phyloP scores from a whole-genome alignment of 129 eudicot genomes.

The Solidago caesia region DNA sequence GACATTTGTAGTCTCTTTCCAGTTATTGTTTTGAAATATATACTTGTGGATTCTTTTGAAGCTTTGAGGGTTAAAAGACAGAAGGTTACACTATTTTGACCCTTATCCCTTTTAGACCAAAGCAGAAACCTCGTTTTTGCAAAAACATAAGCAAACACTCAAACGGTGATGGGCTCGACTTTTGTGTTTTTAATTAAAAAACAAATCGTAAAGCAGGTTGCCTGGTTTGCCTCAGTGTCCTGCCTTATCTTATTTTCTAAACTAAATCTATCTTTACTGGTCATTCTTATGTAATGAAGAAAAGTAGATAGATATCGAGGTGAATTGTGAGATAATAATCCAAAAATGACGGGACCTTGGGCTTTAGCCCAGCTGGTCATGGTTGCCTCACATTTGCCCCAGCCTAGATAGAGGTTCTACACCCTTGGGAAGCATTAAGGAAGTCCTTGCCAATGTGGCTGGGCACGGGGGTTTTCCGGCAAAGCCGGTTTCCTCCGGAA shows the following conservation, averaged over 20 bases:
- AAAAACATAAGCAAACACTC: constrained; percentile 6
- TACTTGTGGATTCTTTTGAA: background rate
- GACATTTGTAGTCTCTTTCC: background rate
- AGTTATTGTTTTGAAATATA: background rate
- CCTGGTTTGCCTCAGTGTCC: too few relatives aligned
- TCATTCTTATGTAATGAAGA: too few relatives aligned
- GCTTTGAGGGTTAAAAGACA: background rate
- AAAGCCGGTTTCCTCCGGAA: too few relatives aligned
- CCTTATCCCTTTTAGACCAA: background rate
- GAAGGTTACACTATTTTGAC: constrained; percentile 7
- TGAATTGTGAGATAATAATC: background rate
- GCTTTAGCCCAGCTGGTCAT: too few relatives aligned
- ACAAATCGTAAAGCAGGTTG: too few relatives aligned
- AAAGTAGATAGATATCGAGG: background rate
- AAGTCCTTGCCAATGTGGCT: too few relatives aligned
- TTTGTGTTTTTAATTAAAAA: background rate
- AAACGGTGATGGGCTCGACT: background rate
- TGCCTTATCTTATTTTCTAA: too few relatives aligned
- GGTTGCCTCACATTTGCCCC: too few relatives aligned
- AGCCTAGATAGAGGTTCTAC: too few relatives aligned
- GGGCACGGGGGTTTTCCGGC: too few relatives aligned
- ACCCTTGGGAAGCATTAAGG: too few relatives aligned
- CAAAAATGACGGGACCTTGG: background rate
- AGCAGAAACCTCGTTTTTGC: constrained; percentile 13
- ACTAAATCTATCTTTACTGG: too few relatives aligned